Percentiles rank a stretch among this genome's conserved stretches.
Evolutionary conservation across 441 rosid species (phyloP).

Genomic region (Iberis amara): DNA sequence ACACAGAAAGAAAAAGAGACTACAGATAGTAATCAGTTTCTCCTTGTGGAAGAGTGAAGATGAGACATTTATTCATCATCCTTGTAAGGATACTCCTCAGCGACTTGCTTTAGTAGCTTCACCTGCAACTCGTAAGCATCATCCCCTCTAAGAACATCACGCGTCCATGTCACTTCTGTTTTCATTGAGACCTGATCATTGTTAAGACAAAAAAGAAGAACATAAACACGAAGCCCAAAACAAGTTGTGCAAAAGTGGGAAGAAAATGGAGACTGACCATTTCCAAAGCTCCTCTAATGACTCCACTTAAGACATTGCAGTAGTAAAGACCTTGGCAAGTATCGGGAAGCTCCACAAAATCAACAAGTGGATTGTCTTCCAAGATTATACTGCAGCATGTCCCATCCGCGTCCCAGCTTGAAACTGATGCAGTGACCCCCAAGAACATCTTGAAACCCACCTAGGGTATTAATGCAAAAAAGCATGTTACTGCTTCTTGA

Average conservation of each 20-base stretch:
- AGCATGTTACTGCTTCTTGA: conserved; percentile 13
- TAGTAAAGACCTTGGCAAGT: conserved; percentile 84
- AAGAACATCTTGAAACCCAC: conserved; percentile 95
- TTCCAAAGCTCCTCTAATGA: conserved; percentile 85
- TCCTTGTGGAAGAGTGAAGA: conserved; percentile 8
- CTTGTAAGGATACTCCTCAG: conserved; percentile 95
- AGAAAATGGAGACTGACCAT: conserved; percentile 49
- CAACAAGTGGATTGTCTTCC: conserved; percentile 86
- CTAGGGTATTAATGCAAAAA: conserved; percentile 32
- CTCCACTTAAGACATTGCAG: conserved; percentile 88
- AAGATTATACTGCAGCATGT: conserved; percentile 72
- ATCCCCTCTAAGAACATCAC: conserved; percentile 81
- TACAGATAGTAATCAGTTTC: conserved; percentile 14
- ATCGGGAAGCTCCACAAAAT: conserved; percentile 88
- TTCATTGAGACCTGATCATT: conserved; percentile 76
- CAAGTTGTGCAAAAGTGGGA: background rate
- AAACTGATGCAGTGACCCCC: conserved; percentile 77
- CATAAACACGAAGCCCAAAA: background rate
- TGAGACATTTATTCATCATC: conserved; percentile 55
- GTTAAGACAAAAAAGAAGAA: background rate
- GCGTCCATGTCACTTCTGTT: conserved; percentile 84
- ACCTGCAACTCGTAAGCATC: conserved; percentile 85
- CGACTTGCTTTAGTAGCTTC: conserved; percentile 73
- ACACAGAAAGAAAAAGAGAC: background rate
- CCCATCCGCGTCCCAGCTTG: conserved; percentile 86